Percentiles rank a stretch among this genome's conserved stretches.
phyloP scores from a whole-genome alignment of 169 alveolate genomes.

The Eimeria brunetti region DNA sequence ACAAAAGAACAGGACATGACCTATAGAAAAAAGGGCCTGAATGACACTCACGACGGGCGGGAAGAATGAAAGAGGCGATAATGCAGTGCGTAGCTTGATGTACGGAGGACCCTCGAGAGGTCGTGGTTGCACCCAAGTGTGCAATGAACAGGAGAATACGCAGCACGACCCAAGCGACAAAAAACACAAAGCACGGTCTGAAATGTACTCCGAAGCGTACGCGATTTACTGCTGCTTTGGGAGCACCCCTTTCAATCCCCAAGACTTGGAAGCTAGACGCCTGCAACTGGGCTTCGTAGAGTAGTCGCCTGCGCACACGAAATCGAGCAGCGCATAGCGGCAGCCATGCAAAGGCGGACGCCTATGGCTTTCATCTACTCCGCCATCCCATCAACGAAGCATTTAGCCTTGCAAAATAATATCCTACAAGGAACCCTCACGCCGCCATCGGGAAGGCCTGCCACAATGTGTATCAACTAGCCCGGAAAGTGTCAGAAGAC shows the following conservation, averaged over 20 bases:
- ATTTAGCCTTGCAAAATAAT: background rate
- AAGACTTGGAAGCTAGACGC: constrained; percentile 77
- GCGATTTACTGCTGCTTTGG: constrained; percentile 71
- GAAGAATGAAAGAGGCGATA: background rate
- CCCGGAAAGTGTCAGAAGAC: background rate
- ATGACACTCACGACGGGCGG: background rate
- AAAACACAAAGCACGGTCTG: background rate
- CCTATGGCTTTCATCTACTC: background rate
- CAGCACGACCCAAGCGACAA: background rate
- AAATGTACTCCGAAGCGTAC: constrained; percentile 1
- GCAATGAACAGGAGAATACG: background rate
- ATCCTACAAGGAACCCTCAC: background rate
- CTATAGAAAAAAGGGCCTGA: background rate
- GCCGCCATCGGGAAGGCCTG: background rate
- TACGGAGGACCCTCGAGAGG: background rate
- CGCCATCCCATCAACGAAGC: background rate
- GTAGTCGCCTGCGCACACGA: constrained; percentile 24
- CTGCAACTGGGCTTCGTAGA: constrained; percentile 72
- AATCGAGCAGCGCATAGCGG: background rate
- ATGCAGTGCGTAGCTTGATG: background rate
- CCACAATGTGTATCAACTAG: background rate
- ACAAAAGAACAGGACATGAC: background rate
- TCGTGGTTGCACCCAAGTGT: background rate
- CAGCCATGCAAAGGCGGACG: background rate
- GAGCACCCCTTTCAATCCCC: constrained; percentile 76